Conservation (phyloP, 352 stramenopile species). For the Phytophthora sp. region DNA sequence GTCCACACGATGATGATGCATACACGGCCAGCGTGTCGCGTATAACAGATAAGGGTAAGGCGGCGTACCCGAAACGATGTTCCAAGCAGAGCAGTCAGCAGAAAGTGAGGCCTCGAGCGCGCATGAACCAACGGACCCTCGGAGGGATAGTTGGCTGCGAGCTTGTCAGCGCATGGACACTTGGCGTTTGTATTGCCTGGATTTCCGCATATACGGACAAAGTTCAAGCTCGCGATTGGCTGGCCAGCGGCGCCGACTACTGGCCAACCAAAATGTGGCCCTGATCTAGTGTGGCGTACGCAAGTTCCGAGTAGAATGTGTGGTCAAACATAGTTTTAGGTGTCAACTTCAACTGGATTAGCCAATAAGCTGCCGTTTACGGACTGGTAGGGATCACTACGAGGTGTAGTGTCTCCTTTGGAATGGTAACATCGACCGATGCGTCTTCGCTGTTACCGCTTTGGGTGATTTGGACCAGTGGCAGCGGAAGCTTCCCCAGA, state of each 20-base stretch:
- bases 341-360: too few species aligned
- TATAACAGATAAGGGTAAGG: not conserved
- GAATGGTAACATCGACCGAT: not conserved
- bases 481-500: conserved; percentile 5
- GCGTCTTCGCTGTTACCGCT: not conserved
- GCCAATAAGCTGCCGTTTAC: too few species aligned
- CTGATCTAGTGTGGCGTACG: conserved; percentile 13
- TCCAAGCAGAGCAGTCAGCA: conserved; percentile 92
- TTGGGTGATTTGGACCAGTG: conserved; percentile 1
- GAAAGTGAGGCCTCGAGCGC: conserved; percentile 72
- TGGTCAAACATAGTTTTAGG: too few species aligned
- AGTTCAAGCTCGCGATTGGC: too few species aligned
- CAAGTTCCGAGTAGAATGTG: not conserved
- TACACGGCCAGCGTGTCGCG: too few species aligned
- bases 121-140: not conserved
- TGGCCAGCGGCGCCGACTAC: conserved; percentile 18
- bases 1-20: too few species aligned
- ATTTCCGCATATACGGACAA: too few species aligned
- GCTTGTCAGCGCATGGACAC: conserved; percentile 5
- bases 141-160: conserved; percentile 13
- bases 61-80: conserved; percentile 76
- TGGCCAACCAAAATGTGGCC: conserved; percentile 38
- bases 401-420: conserved; percentile 5
- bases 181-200: not conserved
- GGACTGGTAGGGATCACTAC: not conserved